phyloP scores from a whole-genome alignment of 2,329 filamentous ascomycete genomes.

The Diaporthe eres region DNA sequence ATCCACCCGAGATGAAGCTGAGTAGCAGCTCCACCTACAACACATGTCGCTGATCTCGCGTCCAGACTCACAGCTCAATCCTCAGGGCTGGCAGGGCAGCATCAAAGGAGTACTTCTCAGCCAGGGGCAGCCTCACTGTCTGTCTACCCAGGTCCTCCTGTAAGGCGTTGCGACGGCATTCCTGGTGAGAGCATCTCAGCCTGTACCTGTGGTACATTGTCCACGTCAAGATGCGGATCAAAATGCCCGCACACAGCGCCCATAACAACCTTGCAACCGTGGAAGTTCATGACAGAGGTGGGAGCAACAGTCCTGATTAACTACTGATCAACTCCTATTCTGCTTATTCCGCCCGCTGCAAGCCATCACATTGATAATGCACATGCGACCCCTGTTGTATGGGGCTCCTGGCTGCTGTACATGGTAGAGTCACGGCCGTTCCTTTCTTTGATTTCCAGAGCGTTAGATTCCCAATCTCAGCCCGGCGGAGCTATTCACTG shows the following conservation, averaged over 20 bases:
- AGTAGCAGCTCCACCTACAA: not conserved
- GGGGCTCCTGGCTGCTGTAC: not conserved
- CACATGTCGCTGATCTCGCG: not conserved
- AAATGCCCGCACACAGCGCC: not conserved
- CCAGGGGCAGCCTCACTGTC: not conserved
- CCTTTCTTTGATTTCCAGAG: not conserved
- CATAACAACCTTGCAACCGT: not conserved
- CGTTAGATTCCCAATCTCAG: not conserved
- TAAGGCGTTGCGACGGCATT: not conserved
- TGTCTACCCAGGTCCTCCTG: not conserved
- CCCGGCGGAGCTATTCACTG: not conserved
- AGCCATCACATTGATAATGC: not conserved
- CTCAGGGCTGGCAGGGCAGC: slow-evolving; percentile 1
- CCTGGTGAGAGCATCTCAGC: not conserved
- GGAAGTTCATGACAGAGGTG: not conserved
- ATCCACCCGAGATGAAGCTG: not conserved
- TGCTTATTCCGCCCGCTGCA: not conserved
- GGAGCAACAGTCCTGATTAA: not conserved
- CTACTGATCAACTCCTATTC: too few species aligned
- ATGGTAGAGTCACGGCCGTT: not conserved
- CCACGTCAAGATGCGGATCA: not conserved
- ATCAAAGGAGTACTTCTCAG: not conserved
- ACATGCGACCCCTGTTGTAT: not conserved
- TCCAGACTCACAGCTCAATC: not conserved
- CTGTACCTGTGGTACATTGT: not conserved